Evolutionary conservation across 495 filamentous ascomycete species (phyloP), one percentile per base, ranked within the genome.

Genomic region (Penicillium egyptiacum): DNA sequence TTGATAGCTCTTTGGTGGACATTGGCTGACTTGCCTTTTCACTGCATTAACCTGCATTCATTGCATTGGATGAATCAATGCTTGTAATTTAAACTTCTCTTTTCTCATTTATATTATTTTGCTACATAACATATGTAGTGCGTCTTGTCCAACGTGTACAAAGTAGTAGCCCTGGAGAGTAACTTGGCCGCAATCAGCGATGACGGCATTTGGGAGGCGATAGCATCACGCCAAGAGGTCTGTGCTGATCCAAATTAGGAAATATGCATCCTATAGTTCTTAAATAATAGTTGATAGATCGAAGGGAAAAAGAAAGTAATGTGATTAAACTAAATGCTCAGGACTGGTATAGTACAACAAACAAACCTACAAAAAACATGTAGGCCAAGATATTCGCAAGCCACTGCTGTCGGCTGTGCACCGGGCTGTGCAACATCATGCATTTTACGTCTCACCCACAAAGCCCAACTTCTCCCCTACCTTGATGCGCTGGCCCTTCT

Each of bases 401-500:
- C 43, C 6, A 28, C 11, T 16, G 42, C 25, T 20, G 45, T 39
- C n/a, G 35, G 26, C 45, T 30, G 20, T 28, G 54, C 28, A 55
- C 31, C 43, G 28, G 54, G 47, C 43, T 50, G 54, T 51, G 47
- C 33, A 37, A 41, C 49, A 48, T 35, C 30, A 39, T 19, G 50
- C 26, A 22, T 16, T 30, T 46, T 30, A 61, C 9, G 45, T 54
- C n/a, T 63, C 64, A 8, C 23, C 80, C 8, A 87, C 81, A 67
- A 70, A 78, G n/a, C 93, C 94, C 62, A 98, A 72, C 12, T 87
- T 86, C 72, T 98, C 77, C 16, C 94, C 94, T 67, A 97, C 84
- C 75, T 92, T 91, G 59, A 98, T 81, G 63, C 81, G 87, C 72
- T 96, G 89, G 8, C 94, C 94, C 67, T 90, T 88, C 64, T 89